A percentile compares a stretch with the other conserved stretches of the same genome.
These are phyloP conservation scores for Gynochthodes officinalis DNA, from an alignment of 257 asterid genomes.

Conservation along the genomic window DNA sequence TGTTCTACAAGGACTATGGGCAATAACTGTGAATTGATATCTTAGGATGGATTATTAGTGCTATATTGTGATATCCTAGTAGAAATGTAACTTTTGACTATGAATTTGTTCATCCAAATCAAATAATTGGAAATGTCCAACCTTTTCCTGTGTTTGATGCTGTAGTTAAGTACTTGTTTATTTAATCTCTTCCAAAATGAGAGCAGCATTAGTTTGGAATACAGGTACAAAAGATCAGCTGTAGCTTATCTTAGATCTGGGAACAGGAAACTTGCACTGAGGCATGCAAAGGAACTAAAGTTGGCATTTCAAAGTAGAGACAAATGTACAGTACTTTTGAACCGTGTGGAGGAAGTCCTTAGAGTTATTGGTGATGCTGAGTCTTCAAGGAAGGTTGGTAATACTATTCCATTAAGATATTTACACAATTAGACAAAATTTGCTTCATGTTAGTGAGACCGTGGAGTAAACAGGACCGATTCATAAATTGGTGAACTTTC, in stretches of 20 bases:
- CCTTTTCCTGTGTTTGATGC: not conserved
- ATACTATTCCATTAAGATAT: too few relatives aligned
- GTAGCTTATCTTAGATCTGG: conserved; percentile 54
- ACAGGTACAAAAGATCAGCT: conserved; percentile 64
- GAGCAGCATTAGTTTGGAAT: not conserved
- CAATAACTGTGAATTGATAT: not conserved
- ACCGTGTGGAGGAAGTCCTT: conserved; percentile 73
- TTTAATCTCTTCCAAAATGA: not conserved
- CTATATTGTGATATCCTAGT: not conserved
- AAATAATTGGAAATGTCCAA: not conserved
- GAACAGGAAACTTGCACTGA: conserved; percentile 57
- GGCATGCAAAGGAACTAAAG: conserved; percentile 61
- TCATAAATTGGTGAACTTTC: not conserved
- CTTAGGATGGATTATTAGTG: not conserved
- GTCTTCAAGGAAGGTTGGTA: conserved; percentile 73
- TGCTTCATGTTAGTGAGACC: not conserved
- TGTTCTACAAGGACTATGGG: not conserved
- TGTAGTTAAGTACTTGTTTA: not conserved
- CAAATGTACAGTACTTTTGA: conserved; percentile 56
- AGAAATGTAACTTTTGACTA: not conserved
- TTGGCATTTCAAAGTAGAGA: conserved; percentile 69
- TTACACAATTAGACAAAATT: conserved; percentile 3
- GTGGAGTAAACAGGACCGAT: not conserved
- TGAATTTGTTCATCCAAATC: not conserved
- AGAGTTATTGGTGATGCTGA: conserved; percentile 66